phyloP scores from a whole-genome alignment of 2,329 filamentous ascomycete genomes.

The Talaromyces sp. region DNA sequence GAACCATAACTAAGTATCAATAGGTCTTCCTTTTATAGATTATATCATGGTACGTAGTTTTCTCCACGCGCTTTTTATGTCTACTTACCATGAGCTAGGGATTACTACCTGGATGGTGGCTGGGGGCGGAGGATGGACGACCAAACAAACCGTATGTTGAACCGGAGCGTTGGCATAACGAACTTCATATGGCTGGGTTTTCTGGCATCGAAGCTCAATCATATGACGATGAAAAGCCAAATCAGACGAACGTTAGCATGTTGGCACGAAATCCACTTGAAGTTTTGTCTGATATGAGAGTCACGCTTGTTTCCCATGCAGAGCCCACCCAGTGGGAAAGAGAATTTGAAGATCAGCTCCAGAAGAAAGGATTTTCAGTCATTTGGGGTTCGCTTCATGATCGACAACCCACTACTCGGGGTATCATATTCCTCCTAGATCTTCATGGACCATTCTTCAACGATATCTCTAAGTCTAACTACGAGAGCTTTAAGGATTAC shows the following conservation, averaged over 20 bases:
- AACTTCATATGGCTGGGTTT: constrained; percentile 19
- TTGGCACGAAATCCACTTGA: background rate
- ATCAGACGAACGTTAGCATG: background rate
- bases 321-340: background rate
- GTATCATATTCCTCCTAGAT: background rate
- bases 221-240: background rate
- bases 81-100: constrained; percentile 24
- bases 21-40: background rate
- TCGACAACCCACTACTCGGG: background rate
- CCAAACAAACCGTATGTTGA: constrained; percentile 1
- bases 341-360: background rate
- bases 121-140: constrained; percentile 18
- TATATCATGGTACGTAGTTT: constrained; percentile 17
- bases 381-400: background rate
- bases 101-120: constrained; percentile 36
- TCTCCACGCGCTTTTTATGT: constrained; percentile 9
- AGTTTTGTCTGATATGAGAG: background rate
- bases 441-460: background rate
- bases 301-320: background rate
- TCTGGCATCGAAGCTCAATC: constrained; percentile 18
- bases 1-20: background rate
- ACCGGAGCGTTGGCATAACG: constrained; percentile 18
- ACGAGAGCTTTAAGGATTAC: background rate
- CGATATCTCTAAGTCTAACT: background rate
- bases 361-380: background rate